phyloP scores from a whole-genome alignment of 2,329 filamentous ascomycete species.

The Phaeosphaeriaceae sp. region DNA sequence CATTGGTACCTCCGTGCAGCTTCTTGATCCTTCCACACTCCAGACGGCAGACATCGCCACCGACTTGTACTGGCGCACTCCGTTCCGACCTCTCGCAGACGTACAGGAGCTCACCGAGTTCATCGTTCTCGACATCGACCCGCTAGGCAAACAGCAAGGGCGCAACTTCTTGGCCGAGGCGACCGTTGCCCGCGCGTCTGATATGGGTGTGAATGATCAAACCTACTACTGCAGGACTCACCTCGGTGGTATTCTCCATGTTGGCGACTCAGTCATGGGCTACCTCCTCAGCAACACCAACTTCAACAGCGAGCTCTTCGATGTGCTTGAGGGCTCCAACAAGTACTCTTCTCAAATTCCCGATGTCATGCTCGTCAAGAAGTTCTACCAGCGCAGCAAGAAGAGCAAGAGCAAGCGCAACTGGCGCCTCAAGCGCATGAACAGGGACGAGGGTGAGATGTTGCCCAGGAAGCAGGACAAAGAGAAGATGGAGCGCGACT shows the following conservation, averaged over 20 bases:
- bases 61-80: constrained; percentile 86
- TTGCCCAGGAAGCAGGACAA: constrained; percentile 87
- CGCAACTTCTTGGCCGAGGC: constrained; percentile 86
- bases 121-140: constrained; percentile 92
- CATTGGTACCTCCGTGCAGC: constrained; percentile 86
- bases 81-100: constrained; percentile 84
- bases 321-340: constrained; percentile 78
- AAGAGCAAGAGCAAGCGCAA: constrained; percentile 69
- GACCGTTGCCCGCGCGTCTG: constrained; percentile 84
- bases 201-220: constrained; percentile 84
- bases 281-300: constrained; percentile 89
- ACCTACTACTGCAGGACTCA: constrained; percentile 93
- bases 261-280: constrained; percentile 93
- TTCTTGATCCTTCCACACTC: constrained; percentile 89
- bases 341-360: constrained; percentile 81
- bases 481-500: constrained; percentile 88
- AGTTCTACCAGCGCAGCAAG: constrained; percentile 89
- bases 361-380: constrained; percentile 96
- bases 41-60: constrained; percentile 87
- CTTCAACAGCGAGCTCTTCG: constrained; percentile 88
- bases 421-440: constrained; percentile 96
- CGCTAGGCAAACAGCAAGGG: constrained; percentile 75
- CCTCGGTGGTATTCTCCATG: constrained; percentile 81
- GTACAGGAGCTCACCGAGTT: constrained; percentile 88
- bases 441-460: constrained; percentile 85